Percentiles rank a stretch among this genome's conserved stretches.
Evolutionary conservation across 2,329 filamentous ascomycete genomes (phyloP).

Genomic region (Mycogone perniciosa): DNA sequence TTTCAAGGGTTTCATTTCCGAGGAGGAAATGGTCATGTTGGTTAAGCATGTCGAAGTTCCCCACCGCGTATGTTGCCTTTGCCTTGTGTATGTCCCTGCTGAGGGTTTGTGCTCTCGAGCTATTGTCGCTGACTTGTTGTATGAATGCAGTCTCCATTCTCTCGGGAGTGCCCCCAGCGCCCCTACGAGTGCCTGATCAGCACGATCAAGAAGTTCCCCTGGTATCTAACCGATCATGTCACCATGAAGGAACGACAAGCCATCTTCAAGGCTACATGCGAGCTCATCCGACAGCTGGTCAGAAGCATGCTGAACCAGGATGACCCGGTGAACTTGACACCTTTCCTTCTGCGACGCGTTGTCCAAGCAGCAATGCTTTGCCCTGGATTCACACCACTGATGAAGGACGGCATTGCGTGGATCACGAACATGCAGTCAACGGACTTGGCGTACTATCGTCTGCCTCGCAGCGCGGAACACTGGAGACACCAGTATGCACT

Average conservation of each 20-base stretch:
- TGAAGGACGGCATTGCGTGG: slow-evolving; percentile 53
- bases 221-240: slow-evolving; percentile 51
- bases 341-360: slow-evolving; percentile 48
- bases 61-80: slow-evolving; percentile 47
- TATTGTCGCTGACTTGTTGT: slow-evolving; percentile 1
- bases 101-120: background rate
- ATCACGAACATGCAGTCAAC: slow-evolving; percentile 27
- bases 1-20: slow-evolving; percentile 55
- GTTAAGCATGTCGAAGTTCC: slow-evolving; percentile 57
- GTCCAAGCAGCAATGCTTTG: slow-evolving; percentile 48
- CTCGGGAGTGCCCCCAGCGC: slow-evolving; percentile 55
- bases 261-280: slow-evolving; percentile 44
- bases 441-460: slow-evolving; percentile 31
- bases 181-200: slow-evolving; percentile 61
- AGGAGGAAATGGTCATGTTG: slow-evolving; percentile 59
- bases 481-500: slow-evolving; percentile 51
- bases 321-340: slow-evolving; percentile 41
- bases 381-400: slow-evolving; percentile 53
- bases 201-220: slow-evolving; percentile 57
- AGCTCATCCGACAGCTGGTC: slow-evolving; percentile 42
- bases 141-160: slow-evolving; percentile 47
- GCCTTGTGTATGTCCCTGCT: background rate
- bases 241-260: slow-evolving; percentile 50
- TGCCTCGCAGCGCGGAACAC: slow-evolving; percentile 40
- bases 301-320: slow-evolving; percentile 34